phyloP scores from a whole-genome alignment of 2,329 filamentous ascomycete species.

The Elsinoe ampelina region DNA sequence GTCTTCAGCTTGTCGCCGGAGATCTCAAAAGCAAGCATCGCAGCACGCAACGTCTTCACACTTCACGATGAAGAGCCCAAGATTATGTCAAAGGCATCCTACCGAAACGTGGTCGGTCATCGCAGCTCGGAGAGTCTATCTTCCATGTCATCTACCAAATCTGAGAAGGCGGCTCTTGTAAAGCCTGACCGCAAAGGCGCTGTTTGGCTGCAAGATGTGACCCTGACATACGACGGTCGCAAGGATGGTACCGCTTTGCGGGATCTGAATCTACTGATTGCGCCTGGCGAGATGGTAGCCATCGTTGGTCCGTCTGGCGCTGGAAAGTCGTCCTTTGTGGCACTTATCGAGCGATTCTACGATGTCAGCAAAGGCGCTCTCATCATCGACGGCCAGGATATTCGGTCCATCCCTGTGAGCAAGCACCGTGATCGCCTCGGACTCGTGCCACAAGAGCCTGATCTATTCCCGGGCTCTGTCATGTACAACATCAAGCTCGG shows the following conservation, averaged over 20 bases:
- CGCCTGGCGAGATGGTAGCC: slow-evolving; percentile 44
- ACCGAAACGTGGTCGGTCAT: slow-evolving; percentile 4
- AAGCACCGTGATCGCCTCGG: slow-evolving; percentile 32
- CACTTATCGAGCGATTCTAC: slow-evolving; percentile 40
- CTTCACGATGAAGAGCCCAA: slow-evolving; percentile 33
- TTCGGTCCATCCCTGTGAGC: slow-evolving; percentile 30
- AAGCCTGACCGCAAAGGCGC: slow-evolving; percentile 14
- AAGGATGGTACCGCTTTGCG: slow-evolving; percentile 34
- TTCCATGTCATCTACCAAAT: background rate
- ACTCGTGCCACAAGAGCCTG: slow-evolving; percentile 38
- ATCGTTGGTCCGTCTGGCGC: slow-evolving; percentile 38
- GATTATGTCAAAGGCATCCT: slow-evolving; percentile 25
- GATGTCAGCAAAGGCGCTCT: slow-evolving; percentile 33
- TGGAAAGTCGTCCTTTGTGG: slow-evolving; percentile 37
- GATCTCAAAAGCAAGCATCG: slow-evolving; percentile 35
- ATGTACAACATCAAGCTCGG: slow-evolving; percentile 37
- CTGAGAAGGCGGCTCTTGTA: background rate
- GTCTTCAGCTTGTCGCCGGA: slow-evolving; percentile 39
- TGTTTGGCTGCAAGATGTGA: slow-evolving; percentile 30
- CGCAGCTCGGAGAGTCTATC: slow-evolving; percentile 2
- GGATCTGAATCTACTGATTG: slow-evolving; percentile 39
- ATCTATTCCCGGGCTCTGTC: slow-evolving; percentile 37
- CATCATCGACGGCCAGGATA: slow-evolving; percentile 34
- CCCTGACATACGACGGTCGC: slow-evolving; percentile 30
- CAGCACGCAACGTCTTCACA: slow-evolving; percentile 36